Evolutionary conservation across 176 grass and related monocot genomes (phyloP).

Genomic region (sorghum (Sorghum bicolor)): DNA sequence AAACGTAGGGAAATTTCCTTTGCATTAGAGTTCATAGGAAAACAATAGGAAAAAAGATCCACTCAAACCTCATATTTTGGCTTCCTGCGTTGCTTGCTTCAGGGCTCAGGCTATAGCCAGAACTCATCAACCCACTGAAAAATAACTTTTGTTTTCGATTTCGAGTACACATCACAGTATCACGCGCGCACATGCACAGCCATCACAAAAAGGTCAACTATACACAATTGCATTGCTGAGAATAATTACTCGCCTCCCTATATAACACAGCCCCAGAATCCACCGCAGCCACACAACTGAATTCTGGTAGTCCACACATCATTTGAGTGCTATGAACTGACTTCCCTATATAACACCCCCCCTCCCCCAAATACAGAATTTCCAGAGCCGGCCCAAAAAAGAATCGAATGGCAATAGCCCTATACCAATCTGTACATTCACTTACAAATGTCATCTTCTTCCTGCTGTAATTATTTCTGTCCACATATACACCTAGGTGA

Average conservation of each 20-base stretch:
- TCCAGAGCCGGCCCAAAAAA: constrained; percentile 38
- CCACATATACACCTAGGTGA: not conserved
- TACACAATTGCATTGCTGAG: constrained; percentile 21
- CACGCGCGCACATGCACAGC: not conserved
- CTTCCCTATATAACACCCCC: constrained; percentile 19
- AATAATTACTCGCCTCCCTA: not conserved
- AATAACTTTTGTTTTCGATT: not conserved
- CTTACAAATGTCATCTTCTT: constrained; percentile 15
- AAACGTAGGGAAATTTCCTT: too few relatives aligned
- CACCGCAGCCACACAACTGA: not conserved
- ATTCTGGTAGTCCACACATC: constrained; percentile 21
- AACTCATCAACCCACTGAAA: not conserved
- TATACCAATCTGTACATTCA: constrained; percentile 58
- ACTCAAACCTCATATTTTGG: too few relatives aligned
- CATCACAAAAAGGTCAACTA: not conserved
- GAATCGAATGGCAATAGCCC: constrained; percentile 46
- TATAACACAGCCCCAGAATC: not conserved
- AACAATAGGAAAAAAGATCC: too few relatives aligned
- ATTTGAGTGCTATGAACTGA: constrained; percentile 28
- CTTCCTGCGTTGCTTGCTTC: too few relatives aligned
- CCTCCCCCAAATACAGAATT: constrained; percentile 24
- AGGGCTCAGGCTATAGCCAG: not conserved
- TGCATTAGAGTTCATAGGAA: too few relatives aligned
- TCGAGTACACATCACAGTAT: not conserved
- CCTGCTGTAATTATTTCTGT: constrained; percentile 33